phyloP scores from a whole-genome alignment of 768 basidiomycete species.

The Gymnopilus dilepis region DNA sequence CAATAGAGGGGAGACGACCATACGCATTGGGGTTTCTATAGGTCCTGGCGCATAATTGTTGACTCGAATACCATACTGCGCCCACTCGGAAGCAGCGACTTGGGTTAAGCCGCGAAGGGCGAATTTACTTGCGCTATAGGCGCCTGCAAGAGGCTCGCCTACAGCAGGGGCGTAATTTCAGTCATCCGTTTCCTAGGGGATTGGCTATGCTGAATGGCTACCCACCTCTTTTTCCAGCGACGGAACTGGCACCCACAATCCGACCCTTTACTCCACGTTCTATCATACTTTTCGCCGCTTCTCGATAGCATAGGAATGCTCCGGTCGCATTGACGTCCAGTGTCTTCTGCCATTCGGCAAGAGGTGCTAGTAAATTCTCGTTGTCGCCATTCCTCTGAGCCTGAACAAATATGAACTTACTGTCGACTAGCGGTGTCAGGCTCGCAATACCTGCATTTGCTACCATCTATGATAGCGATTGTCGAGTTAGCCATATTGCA shows the following conservation, averaged over 20 bases:
- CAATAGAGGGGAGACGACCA: too few relatives aligned
- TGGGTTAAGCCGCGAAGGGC: too few relatives aligned
- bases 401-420: neutral
- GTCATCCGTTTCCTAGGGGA: too few relatives aligned
- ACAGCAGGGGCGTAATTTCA: too few relatives aligned
- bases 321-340: constrained; percentile 2
- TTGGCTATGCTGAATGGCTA: too few relatives aligned
- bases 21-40: too few relatives aligned
- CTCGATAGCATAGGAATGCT: neutral
- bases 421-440: neutral
- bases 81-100: neutral
- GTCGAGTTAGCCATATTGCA: too few relatives aligned
- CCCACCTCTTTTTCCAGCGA: constrained; percentile 1
- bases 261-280: neutral
- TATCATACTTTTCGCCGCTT: constrained; percentile 6
- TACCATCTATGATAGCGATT: neutral
- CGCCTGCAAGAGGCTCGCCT: too few relatives aligned
- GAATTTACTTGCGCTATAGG: too few relatives aligned
- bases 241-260: neutral
- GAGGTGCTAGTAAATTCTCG: neutral
- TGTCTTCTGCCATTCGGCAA: neutral
- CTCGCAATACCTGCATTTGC: neutral
- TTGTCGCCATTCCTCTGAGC: neutral
- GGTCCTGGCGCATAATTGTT: too few relatives aligned
- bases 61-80: too few relatives aligned